Evolutionary conservation across 352 stramenopile species (phyloP).

Genomic region (Phytophthora syringae): DNA sequence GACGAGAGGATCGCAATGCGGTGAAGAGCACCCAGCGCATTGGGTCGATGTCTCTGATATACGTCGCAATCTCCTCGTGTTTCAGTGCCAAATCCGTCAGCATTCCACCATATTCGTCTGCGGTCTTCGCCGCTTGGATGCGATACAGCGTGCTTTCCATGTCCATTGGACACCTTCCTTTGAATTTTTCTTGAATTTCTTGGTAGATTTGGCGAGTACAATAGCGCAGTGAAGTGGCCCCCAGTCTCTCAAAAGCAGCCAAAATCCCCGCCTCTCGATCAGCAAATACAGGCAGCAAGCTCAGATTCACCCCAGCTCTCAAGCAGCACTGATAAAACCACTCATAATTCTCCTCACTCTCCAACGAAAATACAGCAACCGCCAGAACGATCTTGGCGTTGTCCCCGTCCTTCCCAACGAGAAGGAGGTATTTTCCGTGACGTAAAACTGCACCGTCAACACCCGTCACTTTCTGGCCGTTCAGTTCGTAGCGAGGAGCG

Average conservation of each 20-base stretch:
- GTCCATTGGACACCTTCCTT: background rate
- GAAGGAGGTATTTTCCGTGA: background rate
- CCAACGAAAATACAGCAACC: background rate
- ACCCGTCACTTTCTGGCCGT: background rate
- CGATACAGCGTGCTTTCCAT: background rate
- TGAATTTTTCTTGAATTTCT: background rate
- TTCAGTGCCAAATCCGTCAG: background rate
- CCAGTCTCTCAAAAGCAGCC: background rate
- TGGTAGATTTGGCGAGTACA: background rate
- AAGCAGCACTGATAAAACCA: background rate
- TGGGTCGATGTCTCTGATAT: background rate
- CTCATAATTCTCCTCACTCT: background rate
- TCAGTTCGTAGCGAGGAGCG: background rate
- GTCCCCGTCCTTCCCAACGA: background rate
- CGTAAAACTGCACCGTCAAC: background rate
- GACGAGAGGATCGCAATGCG: background rate
- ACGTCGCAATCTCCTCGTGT: background rate
- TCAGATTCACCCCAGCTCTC: background rate
- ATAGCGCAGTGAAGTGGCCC: background rate
- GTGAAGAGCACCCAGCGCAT: conserved; percentile 21
- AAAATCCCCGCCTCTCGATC: background rate
- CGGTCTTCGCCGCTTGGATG: background rate
- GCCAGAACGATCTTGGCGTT: background rate
- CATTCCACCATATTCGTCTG: background rate
- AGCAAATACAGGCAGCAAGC: background rate